Percentiles rank a stretch among this genome's conserved stretches.
phyloP scores from a whole-genome alignment of 345 rosid genomes.

The Anastatica hierochuntica region DNA sequence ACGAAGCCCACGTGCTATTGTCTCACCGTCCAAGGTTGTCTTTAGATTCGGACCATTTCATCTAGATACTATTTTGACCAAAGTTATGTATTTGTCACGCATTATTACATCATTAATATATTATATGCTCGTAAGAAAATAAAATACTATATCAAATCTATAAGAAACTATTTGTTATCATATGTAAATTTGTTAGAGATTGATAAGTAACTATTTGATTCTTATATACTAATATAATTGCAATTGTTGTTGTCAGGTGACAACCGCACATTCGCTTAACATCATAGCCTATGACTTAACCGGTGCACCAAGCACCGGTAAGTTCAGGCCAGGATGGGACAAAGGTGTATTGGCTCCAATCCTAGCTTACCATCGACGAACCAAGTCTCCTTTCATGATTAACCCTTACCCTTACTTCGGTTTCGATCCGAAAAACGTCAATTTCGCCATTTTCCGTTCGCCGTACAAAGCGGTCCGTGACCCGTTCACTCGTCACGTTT shows the following conservation, averaged over 20 bases:
- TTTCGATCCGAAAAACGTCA: constrained; percentile 29
- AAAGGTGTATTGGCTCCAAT: constrained; percentile 42
- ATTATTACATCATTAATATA: too few relatives aligned
- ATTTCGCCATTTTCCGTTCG: constrained; percentile 45
- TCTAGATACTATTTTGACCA: too few relatives aligned
- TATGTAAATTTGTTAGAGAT: neutral
- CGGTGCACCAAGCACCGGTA: constrained; percentile 46
- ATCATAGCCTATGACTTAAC: constrained; percentile 29
- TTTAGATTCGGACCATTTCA: neutral
- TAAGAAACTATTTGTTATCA: too few relatives aligned
- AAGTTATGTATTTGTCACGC: too few relatives aligned
- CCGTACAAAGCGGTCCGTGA: constrained; percentile 46
- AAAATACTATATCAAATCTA: too few relatives aligned
- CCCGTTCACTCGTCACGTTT: constrained; percentile 34
- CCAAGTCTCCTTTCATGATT: constrained; percentile 67
- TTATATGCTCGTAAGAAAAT: too few relatives aligned
- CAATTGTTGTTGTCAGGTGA: constrained; percentile 36
- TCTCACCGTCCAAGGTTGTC: constrained; percentile 9
- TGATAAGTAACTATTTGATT: neutral
- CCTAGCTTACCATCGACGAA: constrained; percentile 53
- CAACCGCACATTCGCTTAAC: constrained; percentile 68
- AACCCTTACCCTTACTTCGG: constrained; percentile 82
- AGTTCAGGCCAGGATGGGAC: constrained; percentile 43
- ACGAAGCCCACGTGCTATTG: too few relatives aligned
- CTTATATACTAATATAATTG: neutral